Conservation (phyloP, 306 rosid genomes). For the Fragaria nilgerrensis region DNA sequence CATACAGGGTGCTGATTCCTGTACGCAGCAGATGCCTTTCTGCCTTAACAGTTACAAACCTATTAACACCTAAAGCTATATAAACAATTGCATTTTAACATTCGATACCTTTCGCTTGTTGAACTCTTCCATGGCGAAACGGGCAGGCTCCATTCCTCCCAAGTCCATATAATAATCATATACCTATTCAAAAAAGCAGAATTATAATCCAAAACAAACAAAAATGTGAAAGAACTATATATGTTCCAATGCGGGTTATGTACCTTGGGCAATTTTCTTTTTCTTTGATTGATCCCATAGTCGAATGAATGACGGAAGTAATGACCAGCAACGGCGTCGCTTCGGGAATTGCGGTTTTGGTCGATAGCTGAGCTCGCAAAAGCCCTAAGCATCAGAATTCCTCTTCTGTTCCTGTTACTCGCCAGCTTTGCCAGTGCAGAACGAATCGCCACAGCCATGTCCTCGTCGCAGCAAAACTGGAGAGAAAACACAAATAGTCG, state of each 20-base stretch:
- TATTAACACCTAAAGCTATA: no score
- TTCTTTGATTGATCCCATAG: background rate
- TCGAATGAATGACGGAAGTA: background rate
- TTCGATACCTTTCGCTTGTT: background rate
- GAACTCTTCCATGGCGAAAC: background rate
- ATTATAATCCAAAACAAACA: background rate
- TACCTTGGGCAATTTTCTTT: no score
- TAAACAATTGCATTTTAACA: no score
- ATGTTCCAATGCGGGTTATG: no score
- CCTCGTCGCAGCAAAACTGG: background rate
- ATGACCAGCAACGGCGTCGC: background rate
- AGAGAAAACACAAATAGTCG: no score
- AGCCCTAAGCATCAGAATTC: background rate
- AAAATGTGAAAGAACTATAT: background rate
- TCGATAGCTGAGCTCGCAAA: background rate
- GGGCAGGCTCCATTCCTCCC: background rate
- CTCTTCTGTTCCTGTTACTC: background rate
- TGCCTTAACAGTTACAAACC: background rate
- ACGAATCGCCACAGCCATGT: background rate
- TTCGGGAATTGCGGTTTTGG: background rate
- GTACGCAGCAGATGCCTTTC: background rate
- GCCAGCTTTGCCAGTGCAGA: background rate
- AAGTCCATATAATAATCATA: background rate
- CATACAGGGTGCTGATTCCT: background rate
- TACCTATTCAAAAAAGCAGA: background rate